Evolutionary conservation across 2,329 filamentous ascomycete species (phyloP), one percentile per base, ranked within the genome.

Genomic region (Penicillium sp.): DNA sequence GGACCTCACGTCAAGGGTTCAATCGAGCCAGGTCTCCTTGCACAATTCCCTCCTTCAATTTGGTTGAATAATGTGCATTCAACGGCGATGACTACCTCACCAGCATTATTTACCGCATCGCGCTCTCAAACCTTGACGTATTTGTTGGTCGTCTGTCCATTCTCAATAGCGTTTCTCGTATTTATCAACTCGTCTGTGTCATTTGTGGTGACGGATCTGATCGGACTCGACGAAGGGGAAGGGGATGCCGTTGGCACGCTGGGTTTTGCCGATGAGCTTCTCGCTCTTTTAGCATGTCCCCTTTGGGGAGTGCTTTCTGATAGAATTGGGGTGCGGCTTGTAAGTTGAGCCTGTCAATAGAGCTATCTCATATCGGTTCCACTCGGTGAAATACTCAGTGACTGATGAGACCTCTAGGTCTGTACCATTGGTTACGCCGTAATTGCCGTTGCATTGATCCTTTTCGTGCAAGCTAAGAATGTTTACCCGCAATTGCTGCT

Each of bases 401-500:
- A 46, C 51, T 46, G 27, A 46, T 48, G 1, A n/a, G n/a, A 37
- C 32, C 43, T 8, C 9, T 50, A 75, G 73, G 73, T 76, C 26
- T 74, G 71, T 55, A 85, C 90, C 25, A 70, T 86, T 35, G 93
- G 93, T 6, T 98, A 96, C 66, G 70, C 78, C 25, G 80, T 96
- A 57, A 86, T 97, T 46, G 90, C 86, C 1, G 54, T 90, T 9
- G 81, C 88, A 18, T 71, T 98, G 51, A 79, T 86, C 39, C 66
- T 90, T 11, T 88, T 95, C 61, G 90, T 96, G 26, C 88, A 94
- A 75, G 88, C 88, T 27, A 78, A 75, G 57, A 89, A 90, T 69
- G 82, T 96, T 7, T 96, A 95, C 69, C 91, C 93, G 8, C 85
- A 95, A 66, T 75, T 98, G 57, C 73, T 97, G 46, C 73, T 96